Evolutionary conservation across 257 asterid genomes (phyloP).

Genomic region (Cynanchum wilfordii): DNA sequence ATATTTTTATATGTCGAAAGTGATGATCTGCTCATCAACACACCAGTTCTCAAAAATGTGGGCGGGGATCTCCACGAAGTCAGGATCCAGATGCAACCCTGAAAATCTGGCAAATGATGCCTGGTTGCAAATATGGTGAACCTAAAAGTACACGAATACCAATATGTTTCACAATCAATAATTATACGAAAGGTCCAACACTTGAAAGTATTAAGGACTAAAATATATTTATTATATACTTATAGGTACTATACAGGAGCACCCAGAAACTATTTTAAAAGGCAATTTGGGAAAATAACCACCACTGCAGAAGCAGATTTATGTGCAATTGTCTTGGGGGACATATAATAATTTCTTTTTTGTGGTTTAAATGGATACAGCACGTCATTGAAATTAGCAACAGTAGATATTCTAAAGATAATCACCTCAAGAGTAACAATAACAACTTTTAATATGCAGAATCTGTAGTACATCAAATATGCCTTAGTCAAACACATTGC

Average conservation of each 20-base stretch:
- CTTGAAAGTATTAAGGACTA: background rate
- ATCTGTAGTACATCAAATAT: constrained; percentile 1
- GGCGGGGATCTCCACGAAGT: constrained; percentile 92
- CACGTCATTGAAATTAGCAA: constrained; percentile 1
- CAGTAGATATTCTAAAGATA: background rate
- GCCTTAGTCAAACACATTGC: background rate
- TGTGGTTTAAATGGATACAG: background rate
- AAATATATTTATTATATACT: background rate
- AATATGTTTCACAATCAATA: constrained; percentile 1
- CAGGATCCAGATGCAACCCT: constrained; percentile 91
- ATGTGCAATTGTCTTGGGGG: background rate
- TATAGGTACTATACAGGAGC: background rate
- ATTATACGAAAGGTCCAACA: background rate
- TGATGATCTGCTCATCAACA: constrained; percentile 2
- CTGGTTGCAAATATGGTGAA: constrained; percentile 78
- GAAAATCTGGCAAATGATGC: constrained; percentile 86
- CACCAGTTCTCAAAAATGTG: constrained; percentile 83
- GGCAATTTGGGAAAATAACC: constrained; percentile 1
- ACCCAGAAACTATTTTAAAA: background rate
- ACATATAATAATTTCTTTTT: background rate
- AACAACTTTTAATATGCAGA: background rate
- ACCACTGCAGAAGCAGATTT: background rate
- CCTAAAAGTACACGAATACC: constrained; percentile 39
- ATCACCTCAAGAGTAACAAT: background rate
- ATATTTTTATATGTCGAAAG: constrained; percentile 7